Evolutionary conservation across 768 basidiomycete genomes (phyloP).

Genomic region (Termitomyces heimii): DNA sequence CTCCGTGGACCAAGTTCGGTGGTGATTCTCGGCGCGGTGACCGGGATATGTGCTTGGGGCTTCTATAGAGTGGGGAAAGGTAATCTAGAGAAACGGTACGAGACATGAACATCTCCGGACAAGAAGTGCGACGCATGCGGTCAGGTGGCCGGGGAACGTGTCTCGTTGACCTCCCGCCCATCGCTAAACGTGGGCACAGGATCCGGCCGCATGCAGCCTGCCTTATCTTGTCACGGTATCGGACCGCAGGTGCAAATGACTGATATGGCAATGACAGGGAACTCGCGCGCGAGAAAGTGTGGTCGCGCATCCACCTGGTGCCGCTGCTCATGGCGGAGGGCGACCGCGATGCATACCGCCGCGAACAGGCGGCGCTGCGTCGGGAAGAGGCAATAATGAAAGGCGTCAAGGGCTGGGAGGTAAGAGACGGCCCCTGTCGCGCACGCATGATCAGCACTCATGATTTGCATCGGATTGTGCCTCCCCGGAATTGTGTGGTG

Average conservation of each 20-base stretch:
- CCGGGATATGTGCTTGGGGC: slow-evolving; percentile 81
- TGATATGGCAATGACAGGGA: slow-evolving; percentile 66
- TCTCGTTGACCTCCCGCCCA: slow-evolving; percentile 48
- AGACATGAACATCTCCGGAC: slow-evolving; percentile 7
- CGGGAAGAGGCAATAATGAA: slow-evolving; percentile 93
- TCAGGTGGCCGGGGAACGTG: slow-evolving; percentile 72
- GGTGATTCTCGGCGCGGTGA: slow-evolving; percentile 81
- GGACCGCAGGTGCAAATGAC: slow-evolving; percentile 40
- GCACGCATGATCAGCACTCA: slow-evolving; percentile 13
- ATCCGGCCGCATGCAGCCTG: slow-evolving; percentile 48
- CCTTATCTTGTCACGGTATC: slow-evolving; percentile 37
- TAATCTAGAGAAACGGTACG: slow-evolving; percentile 85
- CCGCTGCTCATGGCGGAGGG: slow-evolving; percentile 90
- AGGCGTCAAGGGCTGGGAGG: slow-evolving; percentile 91
- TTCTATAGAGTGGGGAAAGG: slow-evolving; percentile 90
- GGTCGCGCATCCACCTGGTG: slow-evolving; percentile 93
- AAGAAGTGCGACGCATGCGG: slow-evolving; percentile 17
- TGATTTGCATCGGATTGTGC: slow-evolving; percentile 13
- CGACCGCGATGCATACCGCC: slow-evolving; percentile 85
- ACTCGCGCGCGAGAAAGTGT: slow-evolving; percentile 85
- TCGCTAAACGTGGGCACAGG: slow-evolving; percentile 66
- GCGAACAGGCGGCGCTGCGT: slow-evolving; percentile 67
- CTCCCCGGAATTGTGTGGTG: background rate
- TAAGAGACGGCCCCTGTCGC: slow-evolving; percentile 32
- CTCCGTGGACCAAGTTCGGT: slow-evolving; percentile 81